A percentile compares a stretch with the other conserved stretches of the same genome.
These are phyloP conservation scores for Avena eriantha DNA, from an alignment of 176 grass and related monocot genomes.

Conservation along the genomic window DNA sequence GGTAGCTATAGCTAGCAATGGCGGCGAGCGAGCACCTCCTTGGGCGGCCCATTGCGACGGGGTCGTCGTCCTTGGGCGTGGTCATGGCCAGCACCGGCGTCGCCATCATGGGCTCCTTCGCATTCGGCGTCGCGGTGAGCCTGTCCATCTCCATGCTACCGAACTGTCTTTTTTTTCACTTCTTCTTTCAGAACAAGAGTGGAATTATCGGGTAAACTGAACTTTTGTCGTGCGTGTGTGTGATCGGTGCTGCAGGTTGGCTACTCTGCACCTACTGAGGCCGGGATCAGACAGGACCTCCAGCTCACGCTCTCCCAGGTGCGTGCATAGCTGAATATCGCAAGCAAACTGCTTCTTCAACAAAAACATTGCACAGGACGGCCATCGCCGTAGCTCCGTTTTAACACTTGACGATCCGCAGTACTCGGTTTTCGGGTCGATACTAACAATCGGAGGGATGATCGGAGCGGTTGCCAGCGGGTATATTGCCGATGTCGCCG, in stretches of 20 bases:
- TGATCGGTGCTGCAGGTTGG: conserved; percentile 46
- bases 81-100: conserved; percentile 62
- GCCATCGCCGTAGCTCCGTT: background rate
- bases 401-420: conserved; percentile 2
- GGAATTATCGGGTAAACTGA: background rate
- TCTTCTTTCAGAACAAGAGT: background rate
- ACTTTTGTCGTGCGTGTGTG: background rate
- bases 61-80: conserved; percentile 30
- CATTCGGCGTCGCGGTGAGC: conserved; percentile 63
- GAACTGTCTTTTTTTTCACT: no score
- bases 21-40: conserved; percentile 26
- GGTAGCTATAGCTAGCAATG: background rate
- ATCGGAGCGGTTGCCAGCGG: conserved; percentile 61
- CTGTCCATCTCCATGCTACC: background rate
- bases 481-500: conserved; percentile 49
- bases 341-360: background rate
- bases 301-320: conserved; percentile 61
- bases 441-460: conserved; percentile 63
- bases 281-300: conserved; percentile 56
- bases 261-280: conserved; percentile 59
- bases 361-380: background rate
- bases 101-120: conserved; percentile 61
- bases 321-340: background rate
- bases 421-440: conserved; percentile 64
- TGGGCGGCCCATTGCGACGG: background rate